Percentiles rank a stretch among this genome's conserved stretches.
Evolutionary conservation across 2,329 filamentous ascomycete species (phyloP).

Genomic region (Huntiella bhutanensis): DNA sequence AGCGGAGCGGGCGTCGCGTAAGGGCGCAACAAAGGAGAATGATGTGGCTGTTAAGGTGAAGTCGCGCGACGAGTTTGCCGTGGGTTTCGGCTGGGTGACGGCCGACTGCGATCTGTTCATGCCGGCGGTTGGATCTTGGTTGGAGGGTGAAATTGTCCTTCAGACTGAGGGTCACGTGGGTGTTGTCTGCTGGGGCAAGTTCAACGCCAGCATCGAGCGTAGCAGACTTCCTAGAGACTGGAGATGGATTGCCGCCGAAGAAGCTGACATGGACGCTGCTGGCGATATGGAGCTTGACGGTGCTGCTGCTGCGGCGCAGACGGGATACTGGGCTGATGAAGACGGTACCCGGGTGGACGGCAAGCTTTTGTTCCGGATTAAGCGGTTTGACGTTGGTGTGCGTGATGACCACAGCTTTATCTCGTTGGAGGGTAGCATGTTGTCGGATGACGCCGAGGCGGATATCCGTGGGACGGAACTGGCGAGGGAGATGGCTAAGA

Average conservation of each 20-base stretch:
- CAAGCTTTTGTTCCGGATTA: slow-evolving; percentile 57
- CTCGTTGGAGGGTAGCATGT: slow-evolving; percentile 75
- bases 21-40: slow-evolving; percentile 28
- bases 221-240: slow-evolving; percentile 57
- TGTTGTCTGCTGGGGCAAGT: slow-evolving; percentile 74
- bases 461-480: slow-evolving; percentile 28
- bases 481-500: slow-evolving; percentile 5
- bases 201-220: slow-evolving; percentile 73
- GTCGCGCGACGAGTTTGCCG: slow-evolving; percentile 63
- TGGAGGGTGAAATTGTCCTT: slow-evolving; percentile 69
- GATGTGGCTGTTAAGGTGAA: slow-evolving; percentile 25
- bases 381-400: slow-evolving; percentile 64
- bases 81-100: slow-evolving; percentile 73
- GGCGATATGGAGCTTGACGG: slow-evolving; percentile 31
- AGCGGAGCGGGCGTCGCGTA: slow-evolving; percentile 36
- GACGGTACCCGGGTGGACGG: slow-evolving; percentile 51
- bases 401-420: slow-evolving; percentile 63
- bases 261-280: slow-evolving; percentile 22
- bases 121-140: slow-evolving; percentile 50
- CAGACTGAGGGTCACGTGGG: slow-evolving; percentile 81
- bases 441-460: slow-evolving; percentile 48
- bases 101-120: slow-evolving; percentile 72
- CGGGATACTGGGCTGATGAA: slow-evolving; percentile 57
- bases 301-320: neutral
- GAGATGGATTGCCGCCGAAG: slow-evolving; percentile 52